Evolutionary conservation across 164 flowering plant species (phyloP), one percentile per base, ranked within the genome.

Genomic region (Cinnamomum chago): DNA sequence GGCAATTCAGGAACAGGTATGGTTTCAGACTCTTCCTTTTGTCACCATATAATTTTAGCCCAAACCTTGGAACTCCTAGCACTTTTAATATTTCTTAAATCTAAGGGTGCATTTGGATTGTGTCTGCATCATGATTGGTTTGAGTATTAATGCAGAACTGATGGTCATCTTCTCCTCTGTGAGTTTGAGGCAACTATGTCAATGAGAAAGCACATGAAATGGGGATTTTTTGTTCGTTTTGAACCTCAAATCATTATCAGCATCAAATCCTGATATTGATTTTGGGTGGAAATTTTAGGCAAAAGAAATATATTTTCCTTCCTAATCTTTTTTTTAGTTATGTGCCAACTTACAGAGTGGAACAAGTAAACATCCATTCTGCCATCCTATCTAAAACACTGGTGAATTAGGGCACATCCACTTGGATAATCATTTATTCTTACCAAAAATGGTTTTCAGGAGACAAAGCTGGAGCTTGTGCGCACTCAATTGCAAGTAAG

Each of bases 1-100:
- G 73, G 96, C 96, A 76, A 85, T 94, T 80, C 87, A 84, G 25
- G 96, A 94, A 20, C 93, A 94, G 80, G 98, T 94, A 82, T 40
- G 70, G 5, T 47, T 23, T 23, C 25, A 22, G 27, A 47, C 20
- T 70, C 60, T 2, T 28, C 10, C 50, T 68, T 17, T 1, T 47
- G 24, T 28, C 22, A 15, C 20, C 33, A 5, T 5, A 22, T 9
- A 17, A 15, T 68, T 55, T n/a, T 51, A 40, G 47, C 47, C 10
- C 47, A 40, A 40, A 40, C 47, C 9, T 40, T 40, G 47, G 47
- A 40, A 40, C 47, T 40, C 47, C 47, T 5, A 7, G 11, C 9
- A 40, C 47, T 40, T 11, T 1, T 9, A 40, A 40, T 40, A 40
- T 40, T 40, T 40, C 47, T 40, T 40, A 40, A 40, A 40, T 40